Base-by-base conservation (phyloP, 768 basidiomycete genomes). In the Trametes punicea region DNA sequence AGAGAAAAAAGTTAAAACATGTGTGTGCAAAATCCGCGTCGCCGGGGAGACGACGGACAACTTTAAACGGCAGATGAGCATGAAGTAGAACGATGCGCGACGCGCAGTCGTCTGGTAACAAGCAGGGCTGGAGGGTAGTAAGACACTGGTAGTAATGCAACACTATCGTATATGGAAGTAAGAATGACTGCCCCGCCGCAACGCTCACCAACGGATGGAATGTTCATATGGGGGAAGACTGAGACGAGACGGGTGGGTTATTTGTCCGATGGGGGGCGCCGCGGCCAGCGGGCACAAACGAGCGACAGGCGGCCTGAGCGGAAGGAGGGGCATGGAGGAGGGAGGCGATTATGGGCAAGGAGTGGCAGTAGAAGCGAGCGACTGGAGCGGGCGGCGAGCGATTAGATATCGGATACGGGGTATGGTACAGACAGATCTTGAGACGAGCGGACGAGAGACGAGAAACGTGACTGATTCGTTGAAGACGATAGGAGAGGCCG, bases 131-230 rank as follows among this genome's bases (percentile, higher is more conserved):
- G 29, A 15, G 40, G 40, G 42, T 53, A 53, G 42, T 53, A 53
- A 53, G 42, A 53, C 51, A 53, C 51, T 36, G 51, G 52, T 54
- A 54, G 52, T 54, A 54, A 54, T 54, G 52, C 52, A 54, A 54
- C 52, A 54, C 36, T 54, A 46, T 46, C 52, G 44, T 54, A 54
- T 54, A 54, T 46, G 52, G 52, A 46, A 46, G 34, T 34, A 23
- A 27, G 21, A 27, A 38, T 44, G 30, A 42, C 20, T 34, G 30
- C 31, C 33, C n/a, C 33, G 44, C 52, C 44, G 44, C 34, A 33
- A 21, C 20, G 39, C 29, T 16, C 15, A 20, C 45, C 40, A 33
- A 44, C 31, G 34, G n/a, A n/a, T 13, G 10, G 23, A 54, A 15
- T 46, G 52, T 45, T 38, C 42, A 46, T 34, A 34, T 34, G 38